Evolutionary conservation across 805 yeast genomes (phyloP), one percentile per base, ranked within the genome.

Genomic region (Clavispora phyllophila): DNA sequence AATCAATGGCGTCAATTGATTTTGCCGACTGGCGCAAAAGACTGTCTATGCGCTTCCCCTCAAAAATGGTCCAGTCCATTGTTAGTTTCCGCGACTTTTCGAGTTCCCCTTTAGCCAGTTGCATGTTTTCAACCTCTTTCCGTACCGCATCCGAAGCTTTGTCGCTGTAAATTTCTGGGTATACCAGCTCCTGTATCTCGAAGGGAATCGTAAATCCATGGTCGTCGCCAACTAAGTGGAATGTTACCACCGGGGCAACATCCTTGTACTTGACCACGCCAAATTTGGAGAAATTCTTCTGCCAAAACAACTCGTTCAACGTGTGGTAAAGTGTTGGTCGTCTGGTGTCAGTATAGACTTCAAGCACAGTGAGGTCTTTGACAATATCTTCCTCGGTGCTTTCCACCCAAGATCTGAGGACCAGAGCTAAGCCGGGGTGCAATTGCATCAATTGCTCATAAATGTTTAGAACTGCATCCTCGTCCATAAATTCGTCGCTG

Each of bases 231-330:
- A 45, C 41, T 5, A 66, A 49, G 38, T 57, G 63, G 18, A 65
- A 41, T 0, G 72, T 61, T 15, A 70, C 51, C 0, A 67, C 37
- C 3, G 66, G 63, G 0, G 70, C 62, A 26, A 65, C 49, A 5
- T 49, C 39, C 15, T 48, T 49, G 35, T 65, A 62, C 35, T 59
- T 49, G 27, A 67, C 56, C 25, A 44, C 49, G 4, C 69, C 68
- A 6, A 65, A 39, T 29, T 44, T 46, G 20, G 60, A 65, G 23
- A 56, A 53, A 29, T 60, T 60, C 31, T 53, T 58, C 23, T 55
- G 60, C 73, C 74, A 69, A 41, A 70, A 65, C 44, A 68, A 51
- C 36, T 57, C 61, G 45, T 65, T 60, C 40, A 70, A 56, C 1
- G 69, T 47, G 27, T 57, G 62, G 38, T 63, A 61, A n/a, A 70